Conservation (phyloP, 768 basidiomycete genomes). For the Auricularia heimuer region DNA sequence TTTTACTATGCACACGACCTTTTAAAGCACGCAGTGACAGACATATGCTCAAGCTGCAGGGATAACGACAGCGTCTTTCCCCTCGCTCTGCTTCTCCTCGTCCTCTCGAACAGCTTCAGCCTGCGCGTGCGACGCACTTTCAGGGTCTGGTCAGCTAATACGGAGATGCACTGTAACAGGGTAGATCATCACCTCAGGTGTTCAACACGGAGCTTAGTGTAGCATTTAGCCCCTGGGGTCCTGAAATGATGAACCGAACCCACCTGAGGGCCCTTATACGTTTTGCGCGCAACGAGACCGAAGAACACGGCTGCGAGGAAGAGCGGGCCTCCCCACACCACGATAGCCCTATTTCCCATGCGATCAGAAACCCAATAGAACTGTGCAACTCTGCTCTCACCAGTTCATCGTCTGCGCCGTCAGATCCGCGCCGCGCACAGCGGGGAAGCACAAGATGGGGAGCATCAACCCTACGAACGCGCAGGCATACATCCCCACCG, state of each 20-base stretch:
- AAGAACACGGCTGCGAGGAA: conserved; percentile 6
- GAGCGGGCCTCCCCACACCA: conserved; percentile 9
- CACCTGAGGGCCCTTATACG: neutral
- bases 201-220: neutral
- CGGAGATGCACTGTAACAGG: no score
- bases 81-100: no score
- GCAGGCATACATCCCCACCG: conserved; percentile 3
- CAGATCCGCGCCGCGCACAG: conserved; percentile 7
- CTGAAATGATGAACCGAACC: neutral
- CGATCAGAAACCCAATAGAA: neutral
- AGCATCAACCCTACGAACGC: conserved; percentile 6
- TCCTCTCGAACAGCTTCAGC: no score
- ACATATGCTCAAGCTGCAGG: no score
- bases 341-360: neutral
- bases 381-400: neutral
- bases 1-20: no score
- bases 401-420: conserved; percentile 8
- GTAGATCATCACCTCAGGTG: neutral
- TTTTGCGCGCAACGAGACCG: conserved; percentile 1
- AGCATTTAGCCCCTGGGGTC: neutral
- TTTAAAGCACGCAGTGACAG: no score
- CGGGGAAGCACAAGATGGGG: conserved; percentile 8
- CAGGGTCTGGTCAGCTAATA: no score
- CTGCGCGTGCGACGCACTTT: no score
- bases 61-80: no score